Evolutionary conservation across 2,329 filamentous ascomycete species (phyloP).

Genomic region (Cercospora sp.): DNA sequence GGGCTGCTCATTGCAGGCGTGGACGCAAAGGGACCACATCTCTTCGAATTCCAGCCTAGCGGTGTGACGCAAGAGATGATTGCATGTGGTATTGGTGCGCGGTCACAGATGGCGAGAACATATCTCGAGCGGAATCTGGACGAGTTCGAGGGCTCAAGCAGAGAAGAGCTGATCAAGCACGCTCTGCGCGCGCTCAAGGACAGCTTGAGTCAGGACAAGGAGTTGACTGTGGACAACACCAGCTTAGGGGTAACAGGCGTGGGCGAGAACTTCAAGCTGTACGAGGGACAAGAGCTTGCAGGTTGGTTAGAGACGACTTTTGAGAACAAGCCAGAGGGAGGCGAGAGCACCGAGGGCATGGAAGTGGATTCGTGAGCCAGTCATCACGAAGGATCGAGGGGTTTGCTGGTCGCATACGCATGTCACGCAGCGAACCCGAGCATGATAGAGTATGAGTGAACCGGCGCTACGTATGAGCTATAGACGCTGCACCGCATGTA

Average conservation of each 20-base stretch:
- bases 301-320: conserved; percentile 75
- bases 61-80: conserved; percentile 97
- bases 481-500: conserved; percentile 10
- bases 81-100: conserved; percentile 91
- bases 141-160: conserved; percentile 70
- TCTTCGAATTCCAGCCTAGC: conserved; percentile 97
- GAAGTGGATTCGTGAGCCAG: conserved; percentile 33
- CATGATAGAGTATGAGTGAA: conserved; percentile 3
- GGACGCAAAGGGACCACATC: conserved; percentile 88
- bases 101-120: conserved; percentile 95
- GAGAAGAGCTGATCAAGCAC: conserved; percentile 88
- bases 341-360: conserved; percentile 32
- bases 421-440: neutral
- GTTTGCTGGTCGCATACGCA: neutral
- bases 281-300: conserved; percentile 83
- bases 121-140: conserved; percentile 94
- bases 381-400: neutral
- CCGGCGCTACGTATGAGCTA: neutral
- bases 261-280: conserved; percentile 86
- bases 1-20: conserved; percentile 90
- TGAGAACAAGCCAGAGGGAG: conserved; percentile 45
- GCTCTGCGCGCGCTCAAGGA: conserved; percentile 91
- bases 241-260: conserved; percentile 86
- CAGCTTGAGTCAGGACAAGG: conserved; percentile 93
- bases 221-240: conserved; percentile 95